Conservation (phyloP, 768 basidiomycete species). For the Flagelloscypha sp. region DNA sequence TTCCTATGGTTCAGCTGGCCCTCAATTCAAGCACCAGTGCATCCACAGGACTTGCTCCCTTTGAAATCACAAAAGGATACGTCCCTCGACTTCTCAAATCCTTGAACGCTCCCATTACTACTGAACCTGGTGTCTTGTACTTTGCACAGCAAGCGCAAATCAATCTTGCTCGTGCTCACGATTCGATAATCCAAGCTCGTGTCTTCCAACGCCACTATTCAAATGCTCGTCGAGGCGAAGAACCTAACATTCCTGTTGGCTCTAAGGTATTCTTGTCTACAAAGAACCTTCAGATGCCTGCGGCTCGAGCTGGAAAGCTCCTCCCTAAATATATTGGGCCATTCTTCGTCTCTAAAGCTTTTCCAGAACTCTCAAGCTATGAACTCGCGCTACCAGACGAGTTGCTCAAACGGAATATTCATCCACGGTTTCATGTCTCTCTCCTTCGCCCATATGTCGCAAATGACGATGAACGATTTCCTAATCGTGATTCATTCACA, state of each 20-base stretch:
- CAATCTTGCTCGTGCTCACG: conserved; percentile 16
- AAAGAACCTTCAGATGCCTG: conserved; percentile 21
- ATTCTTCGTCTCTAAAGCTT: conserved; percentile 8
- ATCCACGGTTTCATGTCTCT: conserved; percentile 19
- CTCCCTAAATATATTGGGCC: conserved; percentile 25
- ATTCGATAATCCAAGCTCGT: conserved; percentile 17
- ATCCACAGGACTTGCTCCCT: conserved; percentile 18
- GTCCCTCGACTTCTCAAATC: conserved; percentile 8
- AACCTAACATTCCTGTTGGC: conserved; percentile 8
- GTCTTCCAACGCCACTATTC: conserved; percentile 15
- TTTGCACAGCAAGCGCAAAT: conserved; percentile 13
- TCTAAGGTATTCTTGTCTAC: conserved; percentile 23
- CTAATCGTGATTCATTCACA: conserved; percentile 7
- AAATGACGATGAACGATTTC: conserved; percentile 21
- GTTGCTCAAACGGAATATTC: conserved; percentile 14
- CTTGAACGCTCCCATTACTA: not conserved
- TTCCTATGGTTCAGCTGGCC: conserved; percentile 10
- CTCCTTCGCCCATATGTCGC: conserved; percentile 14
- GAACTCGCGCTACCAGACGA: conserved; percentile 17
- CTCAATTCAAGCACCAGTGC: conserved; percentile 11
- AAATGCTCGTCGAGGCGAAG: conserved; percentile 11
- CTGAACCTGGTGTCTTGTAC: conserved; percentile 9
- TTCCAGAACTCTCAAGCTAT: conserved; percentile 13
- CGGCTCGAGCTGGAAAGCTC: conserved; percentile 21
- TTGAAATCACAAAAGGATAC: conserved; percentile 16